A percentile compares a stretch with the other conserved stretches of the same genome.
These are phyloP conservation scores for Talaromyces adpressus DNA, from an alignment of 495 filamentous ascomycete species.

Conservation along the genomic window DNA sequence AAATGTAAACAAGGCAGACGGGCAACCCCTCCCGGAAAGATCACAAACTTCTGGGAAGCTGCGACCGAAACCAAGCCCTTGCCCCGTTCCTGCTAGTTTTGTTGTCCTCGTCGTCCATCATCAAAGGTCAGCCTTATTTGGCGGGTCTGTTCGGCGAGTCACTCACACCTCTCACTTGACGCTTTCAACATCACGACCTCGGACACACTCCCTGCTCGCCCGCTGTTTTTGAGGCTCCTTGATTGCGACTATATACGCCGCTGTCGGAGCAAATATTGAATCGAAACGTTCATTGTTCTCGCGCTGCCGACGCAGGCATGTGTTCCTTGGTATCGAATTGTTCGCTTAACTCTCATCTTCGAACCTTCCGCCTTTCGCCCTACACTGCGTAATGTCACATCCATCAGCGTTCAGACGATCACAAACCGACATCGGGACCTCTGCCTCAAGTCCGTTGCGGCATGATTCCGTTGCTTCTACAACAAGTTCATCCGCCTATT, in stretches of 20 bases:
- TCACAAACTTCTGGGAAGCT: not conserved
- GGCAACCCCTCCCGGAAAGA: constrained; percentile 6
- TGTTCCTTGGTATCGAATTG: constrained; percentile 26
- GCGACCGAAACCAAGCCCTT: not conserved
- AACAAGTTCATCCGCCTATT: constrained; percentile 64
- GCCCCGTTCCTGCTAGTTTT: not conserved
- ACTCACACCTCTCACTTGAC: not conserved
- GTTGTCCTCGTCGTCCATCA: not conserved
- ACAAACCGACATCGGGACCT: constrained; percentile 55
- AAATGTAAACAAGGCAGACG: constrained; percentile 9
- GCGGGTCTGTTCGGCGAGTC: not conserved
- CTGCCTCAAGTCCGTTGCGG: constrained; percentile 54
- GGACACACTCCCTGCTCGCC: not conserved
- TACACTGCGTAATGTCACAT: constrained; percentile 32
- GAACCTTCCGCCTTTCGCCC: constrained; percentile 23
- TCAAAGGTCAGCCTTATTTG: not conserved
- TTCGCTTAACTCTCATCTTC: constrained; percentile 17
- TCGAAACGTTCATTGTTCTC: not conserved
- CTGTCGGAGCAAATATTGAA: not conserved
- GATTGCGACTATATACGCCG: not conserved
- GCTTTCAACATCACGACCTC: not conserved
- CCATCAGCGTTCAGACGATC: constrained; percentile 49
- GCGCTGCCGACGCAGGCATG: constrained; percentile 33
- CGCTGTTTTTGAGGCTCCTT: not conserved
- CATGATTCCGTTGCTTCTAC: constrained; percentile 75